These are phyloP conservation scores for Smithsoniella earleae DNA, from an alignment of 163 green algal genomes.

Conservation along the genomic window DNA sequence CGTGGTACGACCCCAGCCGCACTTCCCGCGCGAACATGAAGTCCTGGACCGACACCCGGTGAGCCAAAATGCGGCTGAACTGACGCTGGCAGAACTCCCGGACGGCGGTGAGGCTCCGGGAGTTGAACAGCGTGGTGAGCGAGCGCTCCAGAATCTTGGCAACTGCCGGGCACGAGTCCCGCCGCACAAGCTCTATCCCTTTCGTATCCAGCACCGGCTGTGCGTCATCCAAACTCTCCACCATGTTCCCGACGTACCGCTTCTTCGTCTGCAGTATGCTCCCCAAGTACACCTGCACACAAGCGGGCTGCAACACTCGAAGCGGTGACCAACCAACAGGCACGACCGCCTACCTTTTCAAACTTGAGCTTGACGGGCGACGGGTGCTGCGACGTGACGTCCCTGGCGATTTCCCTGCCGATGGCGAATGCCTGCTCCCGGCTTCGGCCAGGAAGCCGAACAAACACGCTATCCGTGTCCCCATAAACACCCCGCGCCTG, in stretches of 20 bases:
- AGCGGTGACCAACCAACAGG: slow-evolving; percentile 13
- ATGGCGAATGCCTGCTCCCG: slow-evolving; percentile 67
- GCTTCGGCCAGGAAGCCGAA: slow-evolving; percentile 62
- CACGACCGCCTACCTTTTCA: slow-evolving; percentile 78
- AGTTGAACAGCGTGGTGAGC: slow-evolving; percentile 78
- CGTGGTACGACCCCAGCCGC: slow-evolving; percentile 74
- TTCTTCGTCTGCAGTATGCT: slow-evolving; percentile 94
- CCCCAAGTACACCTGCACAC: slow-evolving; percentile 66
- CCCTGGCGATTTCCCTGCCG: slow-evolving; percentile 74
- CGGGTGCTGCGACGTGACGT: slow-evolving; percentile 77
- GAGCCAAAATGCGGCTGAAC: slow-evolving; percentile 75
- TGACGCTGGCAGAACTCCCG: slow-evolving; percentile 45
- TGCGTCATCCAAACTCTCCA: slow-evolving; percentile 50
- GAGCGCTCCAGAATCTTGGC: slow-evolving; percentile 77
- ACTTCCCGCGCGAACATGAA: slow-evolving; percentile 80
- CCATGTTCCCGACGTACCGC: slow-evolving; percentile 87
- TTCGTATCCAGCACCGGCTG: slow-evolving; percentile 84
- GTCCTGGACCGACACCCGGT: slow-evolving; percentile 68
- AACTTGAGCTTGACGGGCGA: slow-evolving; percentile 82
- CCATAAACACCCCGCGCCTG: slow-evolving; percentile 80
- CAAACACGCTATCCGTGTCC: slow-evolving; percentile 90
- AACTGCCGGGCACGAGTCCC: slow-evolving; percentile 84
- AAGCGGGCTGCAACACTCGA: background rate
- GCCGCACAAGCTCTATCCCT: slow-evolving; percentile 91
- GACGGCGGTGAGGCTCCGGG: slow-evolving; percentile 55